Evolutionary conservation across 805 yeast species (phyloP), one percentile per base, ranked within the genome.

Genomic region (Sungouiozyma intestinalis): DNA sequence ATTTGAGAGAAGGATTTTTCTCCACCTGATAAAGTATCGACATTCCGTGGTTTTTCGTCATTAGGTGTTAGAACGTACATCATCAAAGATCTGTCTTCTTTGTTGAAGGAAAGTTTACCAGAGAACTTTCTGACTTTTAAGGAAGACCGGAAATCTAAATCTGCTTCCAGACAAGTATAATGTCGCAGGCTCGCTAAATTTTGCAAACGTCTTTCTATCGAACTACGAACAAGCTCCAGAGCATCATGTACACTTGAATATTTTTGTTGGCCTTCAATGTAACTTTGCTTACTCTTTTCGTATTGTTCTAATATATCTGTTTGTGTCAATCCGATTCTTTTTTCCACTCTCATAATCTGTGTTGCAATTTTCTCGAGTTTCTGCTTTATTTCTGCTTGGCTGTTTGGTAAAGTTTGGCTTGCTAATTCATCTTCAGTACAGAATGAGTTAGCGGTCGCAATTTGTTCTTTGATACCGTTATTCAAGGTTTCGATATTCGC

Each of bases 1-100:
- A 90, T 79, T 59, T 94, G 98, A 0, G 95, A 79, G 60, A 82
- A 90, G 0, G 97, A 86, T 57, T 88, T 88, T 58, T 92, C 98
- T 37, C 99, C 99, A 32, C 99, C 99, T 1, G 96, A 86, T 19
- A 90, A 70, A 0, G 96, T 81, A 49, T 79, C 84, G 3, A 85
- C 85, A 33, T 80, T 76, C 50, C 95, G 69, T 27, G 74, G 68
- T 20, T 71, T 71, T 33, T 70, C 72, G 44, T 74, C 79, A 39
- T 68, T 73, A 45, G 74, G 73, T 0, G 87, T 80, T 20, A 80
- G 72, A 2, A 81, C 85, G 43, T 71, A 62, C 62, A 83, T 70
- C 19, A 71, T 67, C 45, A 84, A 62, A n/a, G 66, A 65, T 41
- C 68, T 68, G 8, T 68, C 64, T 5, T 60, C 66, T 45, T 72